Conservation (phyloP, 2,329 filamentous ascomycete species). For the Cadophora luteo-olivacea region DNA sequence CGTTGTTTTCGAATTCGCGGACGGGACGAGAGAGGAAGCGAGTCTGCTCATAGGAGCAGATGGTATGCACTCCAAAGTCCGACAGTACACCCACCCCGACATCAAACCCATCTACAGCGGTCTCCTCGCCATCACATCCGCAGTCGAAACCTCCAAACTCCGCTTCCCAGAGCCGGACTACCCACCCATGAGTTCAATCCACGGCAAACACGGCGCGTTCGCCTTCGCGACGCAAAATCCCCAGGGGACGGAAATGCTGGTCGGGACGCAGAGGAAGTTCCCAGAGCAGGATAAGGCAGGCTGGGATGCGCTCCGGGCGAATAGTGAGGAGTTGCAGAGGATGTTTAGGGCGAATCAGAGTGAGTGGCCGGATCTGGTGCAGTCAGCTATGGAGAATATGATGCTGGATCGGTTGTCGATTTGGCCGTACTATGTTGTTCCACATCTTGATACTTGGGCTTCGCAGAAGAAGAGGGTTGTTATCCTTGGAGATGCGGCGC, state of each 20-base stretch:
- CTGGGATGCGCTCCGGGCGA: slow-evolving; percentile 50
- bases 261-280: slow-evolving; percentile 52
- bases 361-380: slow-evolving; percentile 48
- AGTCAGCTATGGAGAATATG: slow-evolving; percentile 47
- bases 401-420: slow-evolving; percentile 47
- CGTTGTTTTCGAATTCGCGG: slow-evolving; percentile 55
- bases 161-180: slow-evolving; percentile 28
- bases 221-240: slow-evolving; percentile 55
- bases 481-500: slow-evolving; percentile 56
- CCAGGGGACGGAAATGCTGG: slow-evolving; percentile 56
- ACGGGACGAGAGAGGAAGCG: slow-evolving; percentile 51
- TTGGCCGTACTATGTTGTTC: slow-evolving; percentile 55
- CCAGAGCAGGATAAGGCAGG: slow-evolving; percentile 48
- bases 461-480: slow-evolving; percentile 47
- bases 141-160: slow-evolving; percentile 36
- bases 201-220: slow-evolving; percentile 51
- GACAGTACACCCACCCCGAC: slow-evolving; percentile 56
- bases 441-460: slow-evolving; percentile 50
- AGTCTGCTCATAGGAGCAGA: slow-evolving; percentile 61
- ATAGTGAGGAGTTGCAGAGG: slow-evolving; percentile 48
- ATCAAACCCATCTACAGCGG: slow-evolving; percentile 57
- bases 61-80: slow-evolving; percentile 64
- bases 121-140: slow-evolving; percentile 48
- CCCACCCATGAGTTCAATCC: slow-evolving; percentile 11
- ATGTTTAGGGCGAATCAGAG: slow-evolving; percentile 46